These are phyloP conservation scores for Paulownia fortunei DNA, from an alignment of 257 asterid species.

Conservation along the genomic window DNA sequence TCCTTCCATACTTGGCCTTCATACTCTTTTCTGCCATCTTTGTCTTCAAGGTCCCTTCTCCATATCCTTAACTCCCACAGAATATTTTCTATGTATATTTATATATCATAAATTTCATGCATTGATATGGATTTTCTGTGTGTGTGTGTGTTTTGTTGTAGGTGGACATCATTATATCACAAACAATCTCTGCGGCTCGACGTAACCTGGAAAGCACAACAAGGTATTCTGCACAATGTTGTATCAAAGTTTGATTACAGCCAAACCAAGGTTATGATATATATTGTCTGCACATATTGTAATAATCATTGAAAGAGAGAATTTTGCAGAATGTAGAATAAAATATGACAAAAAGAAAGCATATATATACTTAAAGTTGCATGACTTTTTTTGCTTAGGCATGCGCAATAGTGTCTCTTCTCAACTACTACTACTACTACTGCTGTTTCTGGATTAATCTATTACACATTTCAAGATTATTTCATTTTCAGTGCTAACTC, in stretches of 20 bases:
- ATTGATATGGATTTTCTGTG: neutral
- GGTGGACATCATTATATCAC: slow-evolving; percentile 68
- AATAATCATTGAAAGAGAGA: neutral
- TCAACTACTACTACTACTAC: neutral
- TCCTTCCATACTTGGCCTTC: slow-evolving; percentile 60
- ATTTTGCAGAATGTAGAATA: neutral
- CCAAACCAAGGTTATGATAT: neutral
- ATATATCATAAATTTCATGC: neutral
- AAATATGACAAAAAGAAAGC: neutral
- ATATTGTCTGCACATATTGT: neutral
- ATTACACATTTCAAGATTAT: neutral
- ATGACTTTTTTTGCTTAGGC: neutral
- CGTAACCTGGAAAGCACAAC: slow-evolving; percentile 37
- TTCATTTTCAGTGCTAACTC: neutral
- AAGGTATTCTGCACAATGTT: slow-evolving; percentile 20
- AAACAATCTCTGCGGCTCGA: slow-evolving; percentile 48
- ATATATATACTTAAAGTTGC: neutral
- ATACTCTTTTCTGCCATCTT: slow-evolving; percentile 64
- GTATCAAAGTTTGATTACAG: neutral
- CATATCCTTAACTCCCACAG: too few relatives aligned
- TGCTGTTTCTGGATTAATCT: neutral
- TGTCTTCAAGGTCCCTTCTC: slow-evolving; percentile 66
- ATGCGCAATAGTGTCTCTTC: neutral
- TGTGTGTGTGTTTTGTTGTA: slow-evolving; percentile 25
- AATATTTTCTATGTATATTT: neutral